Evolutionary conservation across 441 rosid genomes (phyloP), one percentile per base, ranked within the genome.

Genomic region (Pelargonium australe): DNA sequence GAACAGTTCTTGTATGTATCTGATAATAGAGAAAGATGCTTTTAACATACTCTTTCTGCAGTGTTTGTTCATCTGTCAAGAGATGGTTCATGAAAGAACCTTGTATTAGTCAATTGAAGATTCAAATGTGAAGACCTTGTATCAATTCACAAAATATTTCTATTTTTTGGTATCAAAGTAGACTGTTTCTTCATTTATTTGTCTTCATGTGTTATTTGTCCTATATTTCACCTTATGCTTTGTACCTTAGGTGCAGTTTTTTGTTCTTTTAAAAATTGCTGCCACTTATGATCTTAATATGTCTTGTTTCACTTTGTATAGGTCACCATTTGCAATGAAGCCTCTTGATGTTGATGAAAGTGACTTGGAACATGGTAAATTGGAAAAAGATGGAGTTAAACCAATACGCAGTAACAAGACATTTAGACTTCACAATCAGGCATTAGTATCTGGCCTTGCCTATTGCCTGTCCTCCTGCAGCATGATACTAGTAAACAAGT

Each of bases 391-490:
- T 41, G 79, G 76, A 78, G 90, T 84, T 69, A 92, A 84, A 72
- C 72, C 79, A 25, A 43, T 67, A 66, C 82, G 80, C 49, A 70
- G 75, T 69, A 80, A 65, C 78, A 85, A 68, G 71, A 68, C 77
- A 71, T 51, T 68, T 67, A 86, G 75, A 83, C 67, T 90, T 73
- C 84, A 77, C 77, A 92, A 95, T 70, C 89, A 84, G 80, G 96
- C 98, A 71, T 83, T 95, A 76, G 73, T 90, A 66, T 83, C 99
- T 8, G 98, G 98, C 76, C 80, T 89, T 70, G 96, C 99, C 47
- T 95, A 95, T 75, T 92, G 97, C 83, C 72, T 90, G 69, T 92
- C 98, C 51, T 92, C 99, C 70, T 95, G 99, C 83, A 86, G 98
- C 65, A 95, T 95, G 99, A 95, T 95, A 71, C 82, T 95, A 65